Base-by-base conservation (phyloP, 176 grass and related monocot species). In the Oryza meridionalis region DNA sequence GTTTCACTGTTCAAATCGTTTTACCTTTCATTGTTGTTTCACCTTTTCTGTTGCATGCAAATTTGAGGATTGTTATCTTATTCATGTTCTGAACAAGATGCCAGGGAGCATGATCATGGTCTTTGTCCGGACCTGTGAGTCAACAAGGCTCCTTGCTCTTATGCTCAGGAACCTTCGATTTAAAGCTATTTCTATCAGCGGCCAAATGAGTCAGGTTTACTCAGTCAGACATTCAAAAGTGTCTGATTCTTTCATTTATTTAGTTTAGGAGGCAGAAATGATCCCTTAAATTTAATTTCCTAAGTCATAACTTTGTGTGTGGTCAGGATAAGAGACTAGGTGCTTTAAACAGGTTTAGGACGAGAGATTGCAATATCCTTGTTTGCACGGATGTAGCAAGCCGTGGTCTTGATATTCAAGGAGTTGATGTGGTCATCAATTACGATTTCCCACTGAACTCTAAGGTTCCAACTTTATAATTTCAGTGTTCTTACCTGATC, bases 371-470 rank as follows among this genome's bases (percentile, higher is more conserved):
- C 76, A 98, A 92, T 71, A 78, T 98, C 5, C 87, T 98, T 79
- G 78, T 98, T 80, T 93, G 96, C 82, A 98, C 93, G 19, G 89
- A 98, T 51, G 93, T 98, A 69, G 93, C 96, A n/a, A 98, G 96
- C 21, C 88, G 93, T 79, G 96, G 96, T 59, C 93, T 98, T 87
- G 96, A 98, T 75, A 95, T 95, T 71, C 89, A 94, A 86, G 92
- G 92, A 67, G 96, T 98, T 67, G 86, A 96, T 82, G 35, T 96
- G 67, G 91, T 98, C 73, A 94, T 94, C 37, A 98, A 98, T 83
- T 96, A 98, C 83, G 91, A 98, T 65, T 94, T 98, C 79, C 93
- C 96, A 47, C 90, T 90, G 47, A 96, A 93, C 78, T 90, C 96
- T 55, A 98, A 95, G 96, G 93, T 98, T 31, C 11, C 21, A 67